Evolutionary conservation across 2,329 filamentous ascomycete species (phyloP), one percentile per base, ranked within the genome.

Genomic region (Neonectria neomacrospora): DNA sequence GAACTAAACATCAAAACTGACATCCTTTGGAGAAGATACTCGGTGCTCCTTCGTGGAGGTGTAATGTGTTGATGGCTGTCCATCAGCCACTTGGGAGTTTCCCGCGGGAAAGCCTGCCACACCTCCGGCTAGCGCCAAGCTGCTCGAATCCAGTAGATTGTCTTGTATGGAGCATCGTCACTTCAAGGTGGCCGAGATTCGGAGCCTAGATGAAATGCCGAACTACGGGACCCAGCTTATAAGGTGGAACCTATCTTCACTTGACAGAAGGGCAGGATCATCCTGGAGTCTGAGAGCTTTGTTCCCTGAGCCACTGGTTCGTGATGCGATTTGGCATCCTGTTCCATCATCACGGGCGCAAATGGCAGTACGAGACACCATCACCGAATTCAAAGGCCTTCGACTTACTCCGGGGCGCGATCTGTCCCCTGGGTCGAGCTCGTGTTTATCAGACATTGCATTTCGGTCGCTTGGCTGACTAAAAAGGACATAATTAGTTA

Each of bases 181-280:
- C 32, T 20, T 60, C 20, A 44, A 22, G 11, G 41, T 28, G 42
- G 26, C 58, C 58, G 52, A 55, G 9, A 26, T 26, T 61, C 58
- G 58, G 58, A 28, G 22, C 34, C 37, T 12, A 51, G 41, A 57
- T 47, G 8, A 53, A 57, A 20, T 47, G 28, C 51, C 51, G 51
- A 53, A 37, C 12, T 16, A 39, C 30, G 28, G 20, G 10, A 14
- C 11, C 34, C 32, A 22, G 28, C 12, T 8, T 20, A 22, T 9
- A 20, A 23, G 37, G n/a, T 18, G 23, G 22, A 10, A 18, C 44
- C 28, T 26, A 23, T 45, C 22, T 14, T 45, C 42, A 23, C 20
- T 45, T 16, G 12, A 14, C 2, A 26, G 12, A 26, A 45, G 1
- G 45, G 23, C 6, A 23, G n/a, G 8, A 12, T 48, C 10, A 6